Percentiles rank a stretch among this genome's conserved stretches.
Evolutionary conservation across 106 monocot genomes (phyloP).

Genomic region (Triglochin maritima): DNA sequence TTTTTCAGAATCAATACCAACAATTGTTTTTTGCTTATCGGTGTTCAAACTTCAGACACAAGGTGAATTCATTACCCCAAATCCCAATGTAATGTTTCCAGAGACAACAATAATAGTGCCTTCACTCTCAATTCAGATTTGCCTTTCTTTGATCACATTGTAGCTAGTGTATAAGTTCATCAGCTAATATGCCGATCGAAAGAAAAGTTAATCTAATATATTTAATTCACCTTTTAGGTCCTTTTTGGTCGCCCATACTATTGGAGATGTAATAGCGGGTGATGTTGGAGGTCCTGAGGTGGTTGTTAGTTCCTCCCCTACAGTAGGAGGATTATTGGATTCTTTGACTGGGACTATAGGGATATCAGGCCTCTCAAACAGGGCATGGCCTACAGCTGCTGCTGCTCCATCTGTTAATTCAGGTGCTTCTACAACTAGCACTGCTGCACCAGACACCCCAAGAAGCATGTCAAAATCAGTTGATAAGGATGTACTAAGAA

Average conservation of each 20-base stretch:
- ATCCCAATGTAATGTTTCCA: no score
- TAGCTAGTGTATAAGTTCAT: no score
- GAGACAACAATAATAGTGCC: no score
- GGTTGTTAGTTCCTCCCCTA: conserved; percentile 40
- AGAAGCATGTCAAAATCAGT: conserved; percentile 43
- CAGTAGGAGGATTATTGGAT: conserved; percentile 89
- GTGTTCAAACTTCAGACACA: no score
- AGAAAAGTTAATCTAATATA: no score
- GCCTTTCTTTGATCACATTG: no score
- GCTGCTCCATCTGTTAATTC: conserved; percentile 42
- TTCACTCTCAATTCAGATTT: no score
- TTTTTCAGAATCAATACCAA: no score
- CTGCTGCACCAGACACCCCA: conserved; percentile 38
- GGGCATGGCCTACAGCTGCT: conserved; percentile 63
- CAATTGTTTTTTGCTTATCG: no score
- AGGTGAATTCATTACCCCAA: no score
- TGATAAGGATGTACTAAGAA: conserved; percentile 67
- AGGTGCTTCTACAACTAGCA: conserved; percentile 36
- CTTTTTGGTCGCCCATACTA: conserved; percentile 62
- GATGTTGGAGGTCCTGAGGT: conserved; percentile 78
- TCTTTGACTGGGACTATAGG: conserved; percentile 95
- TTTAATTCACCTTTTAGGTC: conserved; percentile 31
- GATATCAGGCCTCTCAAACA: conserved; percentile 59
- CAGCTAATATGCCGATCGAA: no score
- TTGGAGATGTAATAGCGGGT: conserved; percentile 80